A percentile compares a stretch with the other conserved stretches of the same genome.
These are phyloP conservation scores for Huntiella moniliformis DNA, from an alignment of 2,329 filamentous ascomycete genomes.

Conservation along the genomic window DNA sequence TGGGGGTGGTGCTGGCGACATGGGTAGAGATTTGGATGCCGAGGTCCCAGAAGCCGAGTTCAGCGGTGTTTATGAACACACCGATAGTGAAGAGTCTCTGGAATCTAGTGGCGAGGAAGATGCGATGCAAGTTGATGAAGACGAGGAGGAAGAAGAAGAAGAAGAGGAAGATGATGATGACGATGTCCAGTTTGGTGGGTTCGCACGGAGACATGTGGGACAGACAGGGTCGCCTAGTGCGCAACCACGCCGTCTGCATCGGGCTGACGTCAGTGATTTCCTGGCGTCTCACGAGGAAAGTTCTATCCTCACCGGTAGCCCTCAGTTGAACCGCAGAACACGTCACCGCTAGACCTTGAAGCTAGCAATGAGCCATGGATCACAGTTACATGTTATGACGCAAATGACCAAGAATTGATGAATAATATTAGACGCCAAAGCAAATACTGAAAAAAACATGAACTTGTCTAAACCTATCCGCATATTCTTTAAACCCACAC, in stretches of 20 bases:
- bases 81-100: constrained; percentile 51
- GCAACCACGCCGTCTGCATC: constrained; percentile 20
- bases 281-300: constrained; percentile 38
- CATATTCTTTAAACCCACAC: constrained; percentile 51
- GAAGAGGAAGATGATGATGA: constrained; percentile 17
- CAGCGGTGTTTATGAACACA: constrained; percentile 53
- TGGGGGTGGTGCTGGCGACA: constrained; percentile 16
- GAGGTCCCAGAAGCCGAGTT: constrained; percentile 46
- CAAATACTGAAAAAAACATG: background rate
- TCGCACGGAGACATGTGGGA: constrained; percentile 13
- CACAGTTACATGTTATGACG: too few species aligned
- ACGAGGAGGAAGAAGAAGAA: constrained; percentile 48
- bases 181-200: constrained; percentile 7
- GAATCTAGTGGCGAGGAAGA: constrained; percentile 30
- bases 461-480: background rate
- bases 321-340: constrained; percentile 35
- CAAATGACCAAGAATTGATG: background rate
- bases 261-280: constrained; percentile 35
- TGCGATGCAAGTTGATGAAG: constrained; percentile 32
- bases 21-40: constrained; percentile 50
- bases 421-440: background rate
- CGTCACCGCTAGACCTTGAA: constrained; percentile 83
- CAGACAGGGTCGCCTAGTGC: constrained; percentile 23
- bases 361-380: constrained; percentile 36
- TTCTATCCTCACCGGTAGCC: constrained; percentile 36